Evolutionary conservation across 2,329 filamentous ascomycete genomes (phyloP).

Genomic region (Calonectria pseudoreteaudii): DNA sequence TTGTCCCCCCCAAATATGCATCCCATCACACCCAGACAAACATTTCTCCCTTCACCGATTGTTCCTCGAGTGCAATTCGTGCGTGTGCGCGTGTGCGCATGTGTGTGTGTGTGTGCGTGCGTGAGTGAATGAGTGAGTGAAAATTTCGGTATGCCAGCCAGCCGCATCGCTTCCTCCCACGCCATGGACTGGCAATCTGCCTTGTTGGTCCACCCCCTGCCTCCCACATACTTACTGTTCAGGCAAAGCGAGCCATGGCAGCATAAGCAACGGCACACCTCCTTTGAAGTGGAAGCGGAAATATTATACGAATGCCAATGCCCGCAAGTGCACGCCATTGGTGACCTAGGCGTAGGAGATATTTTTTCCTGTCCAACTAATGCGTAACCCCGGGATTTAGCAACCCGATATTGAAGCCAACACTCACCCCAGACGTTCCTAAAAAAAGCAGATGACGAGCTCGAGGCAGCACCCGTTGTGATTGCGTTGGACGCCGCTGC

Average conservation of each 20-base stretch:
- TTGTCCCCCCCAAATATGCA: neutral
- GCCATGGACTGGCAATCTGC: neutral
- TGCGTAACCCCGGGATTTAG: slow-evolving; percentile 17
- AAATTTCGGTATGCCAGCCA: neutral
- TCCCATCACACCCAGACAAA: neutral
- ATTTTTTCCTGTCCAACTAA: slow-evolving; percentile 11
- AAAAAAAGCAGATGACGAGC: neutral
- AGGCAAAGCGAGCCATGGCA: slow-evolving; percentile 5
- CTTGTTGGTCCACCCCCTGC: slow-evolving; percentile 4
- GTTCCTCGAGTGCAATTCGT: neutral
- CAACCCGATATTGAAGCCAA: neutral
- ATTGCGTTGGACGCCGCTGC: slow-evolving; percentile 4
- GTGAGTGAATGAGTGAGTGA: neutral
- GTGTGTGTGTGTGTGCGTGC: neutral
- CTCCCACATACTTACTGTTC: neutral
- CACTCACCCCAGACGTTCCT: neutral
- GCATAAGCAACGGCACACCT: slow-evolving; percentile 9
- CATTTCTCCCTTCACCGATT: slow-evolving; percentile 2
- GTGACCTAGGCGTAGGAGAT: neutral
- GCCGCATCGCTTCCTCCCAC: neutral
- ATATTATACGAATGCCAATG: neutral
- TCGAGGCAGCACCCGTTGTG: neutral
- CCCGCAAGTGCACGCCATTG: neutral
- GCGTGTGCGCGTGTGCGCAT: neutral
- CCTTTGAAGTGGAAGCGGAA: slow-evolving; percentile 1